These are phyloP conservation scores for Shiraia bambusicola DNA, from an alignment of 2,329 filamentous ascomycete genomes.

Conservation along the genomic window DNA sequence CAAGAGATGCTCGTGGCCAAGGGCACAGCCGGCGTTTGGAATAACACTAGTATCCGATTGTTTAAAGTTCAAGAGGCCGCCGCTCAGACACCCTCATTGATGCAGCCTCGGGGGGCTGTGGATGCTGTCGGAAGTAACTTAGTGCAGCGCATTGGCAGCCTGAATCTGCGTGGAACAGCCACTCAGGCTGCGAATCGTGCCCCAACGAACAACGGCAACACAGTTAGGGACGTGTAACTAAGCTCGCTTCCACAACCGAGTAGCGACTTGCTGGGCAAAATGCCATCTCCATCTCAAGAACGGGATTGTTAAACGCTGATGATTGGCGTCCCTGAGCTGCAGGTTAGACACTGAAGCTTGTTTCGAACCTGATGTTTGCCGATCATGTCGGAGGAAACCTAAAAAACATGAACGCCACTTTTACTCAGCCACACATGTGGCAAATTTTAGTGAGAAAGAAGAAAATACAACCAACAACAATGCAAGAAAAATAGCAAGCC, in stretches of 20 bases:
- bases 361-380: slow-evolving; percentile 17
- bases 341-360: slow-evolving; percentile 7
- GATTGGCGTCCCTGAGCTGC: slow-evolving; percentile 34
- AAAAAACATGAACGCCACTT: not conserved
- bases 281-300: slow-evolving; percentile 11
- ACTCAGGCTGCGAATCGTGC: slow-evolving; percentile 22
- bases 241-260: slow-evolving; percentile 5
- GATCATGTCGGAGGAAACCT: slow-evolving; percentile 14
- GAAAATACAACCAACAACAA: slow-evolving; percentile 13
- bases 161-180: slow-evolving; percentile 63
- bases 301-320: slow-evolving; percentile 13
- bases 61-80: slow-evolving; percentile 88
- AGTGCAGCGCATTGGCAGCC: slow-evolving; percentile 79
- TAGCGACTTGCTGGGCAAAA: slow-evolving; percentile 13
- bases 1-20: slow-evolving; percentile 85
- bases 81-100: slow-evolving; percentile 74
- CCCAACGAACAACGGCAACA: slow-evolving; percentile 20
- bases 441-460: slow-evolving; percentile 3
- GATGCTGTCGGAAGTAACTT: slow-evolving; percentile 91
- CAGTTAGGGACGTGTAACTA: slow-evolving; percentile 40
- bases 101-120: slow-evolving; percentile 84
- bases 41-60: slow-evolving; percentile 80
- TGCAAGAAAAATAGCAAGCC: slow-evolving; percentile 3
- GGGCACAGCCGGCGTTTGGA: slow-evolving; percentile 92
- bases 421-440: slow-evolving; percentile 15